These are phyloP conservation scores for Backusella mclennaniae DNA, from an alignment of 192 early-diverging fungal genomes.

Conservation along the genomic window DNA sequence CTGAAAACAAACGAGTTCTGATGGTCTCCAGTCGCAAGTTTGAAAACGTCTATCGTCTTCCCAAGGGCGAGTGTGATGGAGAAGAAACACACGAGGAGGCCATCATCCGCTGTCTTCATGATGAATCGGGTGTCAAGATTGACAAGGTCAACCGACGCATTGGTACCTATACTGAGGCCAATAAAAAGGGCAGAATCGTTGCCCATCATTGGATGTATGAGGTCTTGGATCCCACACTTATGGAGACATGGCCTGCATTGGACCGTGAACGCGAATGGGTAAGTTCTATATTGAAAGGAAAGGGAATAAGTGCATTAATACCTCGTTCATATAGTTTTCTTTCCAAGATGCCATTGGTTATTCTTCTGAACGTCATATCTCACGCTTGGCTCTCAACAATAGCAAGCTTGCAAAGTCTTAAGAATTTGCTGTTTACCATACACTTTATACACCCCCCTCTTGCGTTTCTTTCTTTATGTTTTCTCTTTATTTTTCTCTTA, in stretches of 20 bases:
- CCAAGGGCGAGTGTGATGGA: slow-evolving; percentile 16
- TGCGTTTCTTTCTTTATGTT: not conserved
- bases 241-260: slow-evolving; percentile 20
- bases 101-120: slow-evolving; percentile 18
- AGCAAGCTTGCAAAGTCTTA: slow-evolving; percentile 1
- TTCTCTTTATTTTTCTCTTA: not conserved
- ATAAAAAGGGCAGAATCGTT: slow-evolving; percentile 35
- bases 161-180: slow-evolving; percentile 31
- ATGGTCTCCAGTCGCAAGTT: slow-evolving; percentile 28
- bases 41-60: slow-evolving; percentile 25
- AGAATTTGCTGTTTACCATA: not conserved
- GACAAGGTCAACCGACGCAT: not conserved
- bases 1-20: slow-evolving; percentile 4
- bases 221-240: not conserved
- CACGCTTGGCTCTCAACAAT: slow-evolving; percentile 18
- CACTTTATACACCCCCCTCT: not conserved
- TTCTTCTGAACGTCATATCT: slow-evolving; percentile 14
- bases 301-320: no score
- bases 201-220: slow-evolving; percentile 37
- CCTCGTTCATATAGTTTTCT: slow-evolving; percentile 1
- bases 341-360: slow-evolving; percentile 17
- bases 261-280: slow-evolving; percentile 32
- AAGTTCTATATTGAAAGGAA: not conserved
- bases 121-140: slow-evolving; percentile 21
- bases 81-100: slow-evolving; percentile 24